A percentile compares a stretch with the other conserved stretches of the same genome.
These are phyloP conservation scores for Leccinum laetum DNA, from an alignment of 1,284 basidiomycete species.

Conservation along the genomic window DNA sequence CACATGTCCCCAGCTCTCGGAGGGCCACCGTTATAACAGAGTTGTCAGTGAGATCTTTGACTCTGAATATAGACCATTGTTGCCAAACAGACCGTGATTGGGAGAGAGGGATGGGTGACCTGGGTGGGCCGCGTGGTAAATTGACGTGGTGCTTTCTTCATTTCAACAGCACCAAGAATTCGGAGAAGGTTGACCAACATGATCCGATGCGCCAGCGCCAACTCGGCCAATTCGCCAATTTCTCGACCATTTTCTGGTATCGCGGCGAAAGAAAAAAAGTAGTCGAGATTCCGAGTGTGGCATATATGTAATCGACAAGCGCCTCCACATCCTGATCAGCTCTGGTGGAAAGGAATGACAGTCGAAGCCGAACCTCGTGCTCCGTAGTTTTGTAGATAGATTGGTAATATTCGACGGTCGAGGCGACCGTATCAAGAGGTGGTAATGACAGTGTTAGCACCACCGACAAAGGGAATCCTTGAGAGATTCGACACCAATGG, in stretches of 20 bases:
- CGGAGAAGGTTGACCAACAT: too few relatives aligned
- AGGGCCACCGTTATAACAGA: too few relatives aligned
- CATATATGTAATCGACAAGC: constrained; percentile 97
- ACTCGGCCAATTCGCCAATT: constrained; percentile 83
- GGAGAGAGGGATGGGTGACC: too few relatives aligned
- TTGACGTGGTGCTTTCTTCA: too few relatives aligned
- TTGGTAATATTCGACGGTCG: constrained; percentile 98
- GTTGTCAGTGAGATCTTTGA: too few relatives aligned
- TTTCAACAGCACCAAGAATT: too few relatives aligned
- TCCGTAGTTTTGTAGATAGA: constrained; percentile 93
- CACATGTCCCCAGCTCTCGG: too few relatives aligned
- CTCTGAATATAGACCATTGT: too few relatives aligned
- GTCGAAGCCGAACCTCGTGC: constrained; percentile 94
- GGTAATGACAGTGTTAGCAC: constrained; percentile 95
- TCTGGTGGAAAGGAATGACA: constrained; percentile 99
- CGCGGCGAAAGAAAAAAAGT: constrained; percentile 85
- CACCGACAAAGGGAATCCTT: constrained; percentile 88
- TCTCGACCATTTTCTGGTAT: constrained; percentile 98
- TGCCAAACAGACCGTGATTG: too few relatives aligned
- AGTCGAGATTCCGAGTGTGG: constrained; percentile 56
- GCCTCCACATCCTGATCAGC: constrained; percentile 98
- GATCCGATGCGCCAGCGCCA: constrained; percentile 74
- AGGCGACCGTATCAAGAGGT: constrained; percentile 92
- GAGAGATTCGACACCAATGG: constrained; percentile 96
- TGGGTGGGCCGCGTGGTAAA: too few relatives aligned